Evolutionary conservation across 495 filamentous ascomycete genomes (phyloP), one percentile per base, ranked within the genome.

Genomic region (Aspergillus sclerotioniger): DNA sequence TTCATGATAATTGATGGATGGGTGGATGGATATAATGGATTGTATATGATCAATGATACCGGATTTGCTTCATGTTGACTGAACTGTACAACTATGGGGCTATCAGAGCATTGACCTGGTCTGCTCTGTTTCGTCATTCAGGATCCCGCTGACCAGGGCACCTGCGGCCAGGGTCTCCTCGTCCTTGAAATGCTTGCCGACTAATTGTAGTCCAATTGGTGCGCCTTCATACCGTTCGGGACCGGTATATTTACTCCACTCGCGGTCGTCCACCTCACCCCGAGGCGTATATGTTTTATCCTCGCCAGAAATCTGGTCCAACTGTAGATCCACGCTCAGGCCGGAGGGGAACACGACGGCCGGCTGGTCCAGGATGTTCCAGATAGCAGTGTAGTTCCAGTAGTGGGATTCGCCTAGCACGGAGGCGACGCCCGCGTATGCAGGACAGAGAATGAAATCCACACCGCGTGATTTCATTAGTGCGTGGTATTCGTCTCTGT

Each of bases 321-420:
- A 37, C 47, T 72, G 66, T 8, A 64, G 19, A 47, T 82, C 80
- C 13, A 83, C 80, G 17, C 67, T 67, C 9, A 78, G 60, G 1
- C 79, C 77, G 0, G 68, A 69, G 0, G 84, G 85, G 62, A 89
- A 86, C 0, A 84, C 72, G 3, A 76, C 67, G 19, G 78, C 80
- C 9, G 86, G 89, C 59, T 86, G 85, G 64, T 90, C 87, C 0
- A 90, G 70, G 35, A 90, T 62, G 62, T 92, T 91, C 87, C 88
- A 92, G 58, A 89, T 82, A 3, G 77, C 73, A 0, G 86, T 89
- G 53, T 90, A 92, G 13, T 80, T 79, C 88, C 87, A 90, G 65
- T 88, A 90, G 15, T 80, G 79, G 0, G 81, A 75, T 13, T 82
- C 82, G 33, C 82, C 81, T 48, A 86, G 77, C 51, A 77, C 78